Evolutionary conservation across 2,329 filamentous ascomycete species (phyloP), one percentile per base, ranked within the genome.

Genomic region (Pseudocercospora crystallina): DNA sequence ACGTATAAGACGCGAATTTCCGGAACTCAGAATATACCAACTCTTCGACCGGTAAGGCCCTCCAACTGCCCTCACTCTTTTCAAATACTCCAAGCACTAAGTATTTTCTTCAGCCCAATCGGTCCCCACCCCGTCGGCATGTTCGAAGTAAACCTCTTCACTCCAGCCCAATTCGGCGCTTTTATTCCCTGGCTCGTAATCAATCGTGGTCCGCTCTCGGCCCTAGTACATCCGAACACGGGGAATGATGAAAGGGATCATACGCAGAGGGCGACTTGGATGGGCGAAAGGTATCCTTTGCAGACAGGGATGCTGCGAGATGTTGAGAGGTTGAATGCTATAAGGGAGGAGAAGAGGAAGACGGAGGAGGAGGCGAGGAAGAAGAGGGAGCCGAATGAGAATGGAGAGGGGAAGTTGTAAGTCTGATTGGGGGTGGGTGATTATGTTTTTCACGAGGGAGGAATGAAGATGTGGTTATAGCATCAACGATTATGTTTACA

Each of bases 91-190:
- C 20, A 26, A 26, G n/a, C n/a, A n/a, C n/a, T n/a, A n/a, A n/a
- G n/a, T n/a, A n/a, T 26, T 26, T 26, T 26, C 20, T 26, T 7
- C 20, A 26, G 20, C 20, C 89, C 90, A 0, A 71, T 96, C 26
- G 91, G 90, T 0, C 90, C 90, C 0, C 90, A 96, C 68, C 85
- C 87, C 0, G 70, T 90, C 0, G 87, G 84, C 45, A 96, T 95
- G 90, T 96, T 96, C 63, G 91, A 96, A 71, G 89, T 96, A 39
- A 95, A 95, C 61, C 39, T 96, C 14, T 89, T 92, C 68, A 90
- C 85, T 0, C 91, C 90, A 0, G 67, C 83, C 2, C 88, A 96
- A 68, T 96, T 96, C 64, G 90, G 90, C 0, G 90, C 91, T 0
- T 95, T 96, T 63, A 74, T 96, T 34, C 80, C 89, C 0, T 96